Evolutionary conservation across 2,329 filamentous ascomycete species (phyloP).

Genomic region (Fusarium humuli): DNA sequence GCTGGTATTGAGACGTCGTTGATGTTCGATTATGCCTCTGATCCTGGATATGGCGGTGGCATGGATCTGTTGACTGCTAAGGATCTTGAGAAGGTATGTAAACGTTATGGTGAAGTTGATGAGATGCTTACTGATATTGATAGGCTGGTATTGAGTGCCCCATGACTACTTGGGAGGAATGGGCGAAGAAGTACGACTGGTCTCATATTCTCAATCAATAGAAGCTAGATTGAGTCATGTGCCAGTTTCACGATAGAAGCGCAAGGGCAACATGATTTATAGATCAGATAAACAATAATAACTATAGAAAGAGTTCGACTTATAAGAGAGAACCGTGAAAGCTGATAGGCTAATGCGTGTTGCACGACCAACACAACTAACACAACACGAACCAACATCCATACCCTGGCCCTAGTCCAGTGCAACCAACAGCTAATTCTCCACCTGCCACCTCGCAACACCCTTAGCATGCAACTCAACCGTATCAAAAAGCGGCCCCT

Average conservation of each 20-base stretch:
- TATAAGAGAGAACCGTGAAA: not conserved
- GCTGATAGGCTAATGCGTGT: not conserved
- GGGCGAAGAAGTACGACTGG: slow-evolving; percentile 54
- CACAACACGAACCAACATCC: not conserved
- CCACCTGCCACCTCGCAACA: slow-evolving; percentile 2
- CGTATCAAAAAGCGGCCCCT: not conserved
- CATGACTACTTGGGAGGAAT: slow-evolving; percentile 55
- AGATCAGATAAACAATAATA: not conserved
- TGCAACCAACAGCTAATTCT: not conserved
- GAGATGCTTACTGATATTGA: not conserved
- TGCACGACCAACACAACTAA: not conserved
- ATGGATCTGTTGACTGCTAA: slow-evolving; percentile 57
- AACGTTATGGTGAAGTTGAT: accelerated
- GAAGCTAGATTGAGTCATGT: not conserved
- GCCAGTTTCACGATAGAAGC: not conserved
- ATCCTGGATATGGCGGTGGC: slow-evolving; percentile 63
- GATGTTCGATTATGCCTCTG: slow-evolving; percentile 61
- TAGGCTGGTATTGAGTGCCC: slow-evolving; percentile 59
- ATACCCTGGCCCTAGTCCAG: not conserved
- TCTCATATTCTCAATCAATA: slow-evolving; percentile 29
- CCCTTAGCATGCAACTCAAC: slow-evolving; percentile 5
- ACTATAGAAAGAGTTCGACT: not conserved
- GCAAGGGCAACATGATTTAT: not conserved
- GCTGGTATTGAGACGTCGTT: slow-evolving; percentile 57
- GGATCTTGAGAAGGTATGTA: slow-evolving; percentile 57